Evolutionary conservation across 2,329 filamentous ascomycete species (phyloP), one percentile per base, ranked within the genome.

Genomic region (Colletotrichum magnum): DNA sequence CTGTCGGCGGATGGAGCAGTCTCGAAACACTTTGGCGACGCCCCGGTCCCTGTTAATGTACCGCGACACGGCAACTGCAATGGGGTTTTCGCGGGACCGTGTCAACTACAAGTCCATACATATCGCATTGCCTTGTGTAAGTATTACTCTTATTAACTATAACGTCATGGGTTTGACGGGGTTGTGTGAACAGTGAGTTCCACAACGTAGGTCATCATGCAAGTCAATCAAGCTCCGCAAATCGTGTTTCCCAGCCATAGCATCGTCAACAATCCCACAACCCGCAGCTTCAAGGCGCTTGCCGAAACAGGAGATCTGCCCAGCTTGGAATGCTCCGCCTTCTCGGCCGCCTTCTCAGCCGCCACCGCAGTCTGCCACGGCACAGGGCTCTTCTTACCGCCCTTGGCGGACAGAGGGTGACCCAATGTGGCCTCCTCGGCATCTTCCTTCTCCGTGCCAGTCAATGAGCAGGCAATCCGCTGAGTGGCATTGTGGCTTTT

Each of bases 181-280:
- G 48, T 13, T 6, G 7, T 32, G 41, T 48, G 41, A n/a, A 18
- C 24, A 21, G 15, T 15, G 7, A 28, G 36, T 16, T 15, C 48
- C 48, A 56, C 28, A 18, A n/a, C 36, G n/a, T 4, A 41, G 18
- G 18, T 59, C 47, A 48, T 68, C 39, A 16, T 69, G 36, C 18
- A 32, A 51, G 21, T 16, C 39, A 41, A 45, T 69, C 50, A 69
- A 66, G 43, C 45, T 26, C 68, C 63, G 52, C 68, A 72, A 26
- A 68, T 24, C 59, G 66, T 50, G 53, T 71, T 72, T 26, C 70
- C 68, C 6, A 71, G 24, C 70, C 70, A 72, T 28, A 72, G 26
- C 51, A 68, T 21, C 9, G 63, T 64, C 32, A 71, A 16, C 32
- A 68, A 48, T 16, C 63, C 68, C 13, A 60, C n/a, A 7, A 68